phyloP scores from a whole-genome alignment of 495 filamentous ascomycete genomes.

The Xanthoparmelia taractica region DNA sequence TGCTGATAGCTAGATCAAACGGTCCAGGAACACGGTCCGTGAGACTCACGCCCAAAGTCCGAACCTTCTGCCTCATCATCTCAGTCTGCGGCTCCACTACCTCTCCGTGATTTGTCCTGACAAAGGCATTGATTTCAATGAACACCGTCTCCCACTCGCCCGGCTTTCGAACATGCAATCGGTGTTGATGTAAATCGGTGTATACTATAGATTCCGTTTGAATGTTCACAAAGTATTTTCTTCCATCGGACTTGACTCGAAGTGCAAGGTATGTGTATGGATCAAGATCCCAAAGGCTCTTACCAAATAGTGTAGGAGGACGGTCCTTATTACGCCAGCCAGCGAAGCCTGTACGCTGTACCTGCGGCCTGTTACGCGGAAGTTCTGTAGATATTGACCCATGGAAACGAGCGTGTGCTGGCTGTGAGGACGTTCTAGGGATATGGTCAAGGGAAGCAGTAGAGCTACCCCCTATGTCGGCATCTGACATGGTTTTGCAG shows the following conservation, averaged over 20 bases:
- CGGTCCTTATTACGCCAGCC: slow-evolving; percentile 68
- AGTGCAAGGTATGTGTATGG: slow-evolving; percentile 80
- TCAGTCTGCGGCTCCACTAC: slow-evolving; percentile 88
- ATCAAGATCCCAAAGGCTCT: slow-evolving; percentile 77
- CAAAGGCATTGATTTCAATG: slow-evolving; percentile 84
- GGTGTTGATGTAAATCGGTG: slow-evolving; percentile 92
- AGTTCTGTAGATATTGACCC: slow-evolving; percentile 82
- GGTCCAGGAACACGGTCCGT: slow-evolving; percentile 83
- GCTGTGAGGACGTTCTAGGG: slow-evolving; percentile 36
- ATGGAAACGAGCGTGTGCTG: slow-evolving; percentile 67
- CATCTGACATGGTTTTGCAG: slow-evolving; percentile 82
- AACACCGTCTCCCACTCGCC: slow-evolving; percentile 91
- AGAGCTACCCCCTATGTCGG: slow-evolving; percentile 79
- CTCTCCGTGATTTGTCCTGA: slow-evolving; percentile 83
- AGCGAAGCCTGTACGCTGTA: slow-evolving; percentile 74
- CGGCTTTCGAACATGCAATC: slow-evolving; percentile 70
- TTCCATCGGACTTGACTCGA: slow-evolving; percentile 83
- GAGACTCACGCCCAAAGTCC: slow-evolving; percentile 76
- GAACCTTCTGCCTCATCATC: slow-evolving; percentile 73
- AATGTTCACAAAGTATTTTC: slow-evolving; percentile 89
- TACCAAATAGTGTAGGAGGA: slow-evolving; percentile 65
- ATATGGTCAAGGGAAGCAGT: slow-evolving; percentile 63
- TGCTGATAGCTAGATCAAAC: slow-evolving; percentile 73
- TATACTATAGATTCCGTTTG: slow-evolving; percentile 89
- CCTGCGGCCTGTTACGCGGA: slow-evolving; percentile 59